Conservation (phyloP, 148 eudicot species). For the Arctostaphylos glauca region DNA sequence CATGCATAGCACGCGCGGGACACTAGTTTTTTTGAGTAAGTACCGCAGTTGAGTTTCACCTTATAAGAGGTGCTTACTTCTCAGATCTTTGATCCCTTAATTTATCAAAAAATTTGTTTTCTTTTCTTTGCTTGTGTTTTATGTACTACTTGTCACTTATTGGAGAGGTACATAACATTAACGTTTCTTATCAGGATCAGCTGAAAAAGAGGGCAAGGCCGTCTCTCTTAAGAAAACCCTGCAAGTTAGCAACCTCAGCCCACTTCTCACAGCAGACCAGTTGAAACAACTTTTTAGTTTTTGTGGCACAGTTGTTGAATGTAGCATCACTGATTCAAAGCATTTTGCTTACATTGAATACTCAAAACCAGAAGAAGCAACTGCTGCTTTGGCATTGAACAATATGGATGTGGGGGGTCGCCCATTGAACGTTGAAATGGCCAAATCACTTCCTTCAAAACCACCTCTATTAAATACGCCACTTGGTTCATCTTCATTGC, state of each 20-base stretch:
- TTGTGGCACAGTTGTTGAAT: constrained; percentile 84
- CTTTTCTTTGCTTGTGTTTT: constrained; percentile 4
- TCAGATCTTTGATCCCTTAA: constrained; percentile 6
- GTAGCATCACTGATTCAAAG: constrained; percentile 84
- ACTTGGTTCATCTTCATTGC: constrained; percentile 66
- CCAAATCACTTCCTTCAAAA: constrained; percentile 88
- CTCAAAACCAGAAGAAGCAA: constrained; percentile 85
- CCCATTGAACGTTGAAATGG: constrained; percentile 98
- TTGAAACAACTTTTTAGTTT: constrained; percentile 82
- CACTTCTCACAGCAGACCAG: constrained; percentile 84
- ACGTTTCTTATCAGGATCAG: constrained; percentile 36
- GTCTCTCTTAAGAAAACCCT: constrained; percentile 68
- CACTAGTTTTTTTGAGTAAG: not conserved
- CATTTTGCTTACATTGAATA: constrained; percentile 92
- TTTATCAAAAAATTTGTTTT: not conserved
- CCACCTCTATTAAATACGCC: constrained; percentile 43
- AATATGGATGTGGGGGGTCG: constrained; percentile 89
- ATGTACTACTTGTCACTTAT: constrained; percentile 11
- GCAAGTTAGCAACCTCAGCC: constrained; percentile 97
- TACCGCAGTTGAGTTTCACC: not conserved
- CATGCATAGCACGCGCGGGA: too few species aligned
- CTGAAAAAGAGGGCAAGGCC: constrained; percentile 52
- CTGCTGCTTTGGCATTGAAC: constrained; percentile 78
- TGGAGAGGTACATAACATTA: not conserved
- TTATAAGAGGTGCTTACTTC: not conserved